These are phyloP conservation scores for Neospora caninum DNA, from an alignment of 169 alveolate species.

Conservation along the genomic window DNA sequence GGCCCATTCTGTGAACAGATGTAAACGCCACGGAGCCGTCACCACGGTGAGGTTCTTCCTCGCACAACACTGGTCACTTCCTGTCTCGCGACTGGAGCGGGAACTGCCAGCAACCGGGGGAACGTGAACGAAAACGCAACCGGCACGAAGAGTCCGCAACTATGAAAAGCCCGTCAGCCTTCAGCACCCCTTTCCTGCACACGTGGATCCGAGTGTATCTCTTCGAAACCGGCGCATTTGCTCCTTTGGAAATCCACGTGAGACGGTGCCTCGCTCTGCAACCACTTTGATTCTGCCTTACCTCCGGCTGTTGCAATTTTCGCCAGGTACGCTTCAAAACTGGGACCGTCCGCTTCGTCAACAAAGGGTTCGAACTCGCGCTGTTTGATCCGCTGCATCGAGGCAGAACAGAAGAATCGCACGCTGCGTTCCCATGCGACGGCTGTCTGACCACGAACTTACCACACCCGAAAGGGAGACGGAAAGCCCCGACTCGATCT, in stretches of 20 bases:
- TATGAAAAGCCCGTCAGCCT: too few relatives aligned
- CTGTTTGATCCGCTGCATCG: conserved; percentile 36
- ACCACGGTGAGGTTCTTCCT: neutral
- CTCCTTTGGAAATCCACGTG: too few relatives aligned
- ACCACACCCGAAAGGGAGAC: too few relatives aligned
- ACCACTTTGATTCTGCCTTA: neutral
- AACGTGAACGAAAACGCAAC: neutral
- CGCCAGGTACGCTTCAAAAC: conserved; percentile 45
- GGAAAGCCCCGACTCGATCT: too few relatives aligned
- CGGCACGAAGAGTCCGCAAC: too few relatives aligned
- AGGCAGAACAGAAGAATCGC: neutral
- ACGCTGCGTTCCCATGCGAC: too few relatives aligned
- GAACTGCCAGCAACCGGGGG: neutral
- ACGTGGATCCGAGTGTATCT: too few relatives aligned
- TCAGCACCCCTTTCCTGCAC: too few relatives aligned
- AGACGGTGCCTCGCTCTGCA: too few relatives aligned
- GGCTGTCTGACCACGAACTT: too few relatives aligned
- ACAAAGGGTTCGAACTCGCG: conserved; percentile 48
- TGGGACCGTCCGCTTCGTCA: conserved; percentile 48
- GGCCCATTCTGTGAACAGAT: conserved; percentile 45
- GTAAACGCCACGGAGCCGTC: neutral
- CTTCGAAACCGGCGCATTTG: too few relatives aligned
- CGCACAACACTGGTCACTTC: too few relatives aligned
- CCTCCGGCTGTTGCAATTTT: conserved; percentile 48
- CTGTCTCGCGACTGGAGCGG: neutral